Evolutionary conservation across 768 basidiomycete species (phyloP).

Genomic region (Gloeophyllum trabeum): DNA sequence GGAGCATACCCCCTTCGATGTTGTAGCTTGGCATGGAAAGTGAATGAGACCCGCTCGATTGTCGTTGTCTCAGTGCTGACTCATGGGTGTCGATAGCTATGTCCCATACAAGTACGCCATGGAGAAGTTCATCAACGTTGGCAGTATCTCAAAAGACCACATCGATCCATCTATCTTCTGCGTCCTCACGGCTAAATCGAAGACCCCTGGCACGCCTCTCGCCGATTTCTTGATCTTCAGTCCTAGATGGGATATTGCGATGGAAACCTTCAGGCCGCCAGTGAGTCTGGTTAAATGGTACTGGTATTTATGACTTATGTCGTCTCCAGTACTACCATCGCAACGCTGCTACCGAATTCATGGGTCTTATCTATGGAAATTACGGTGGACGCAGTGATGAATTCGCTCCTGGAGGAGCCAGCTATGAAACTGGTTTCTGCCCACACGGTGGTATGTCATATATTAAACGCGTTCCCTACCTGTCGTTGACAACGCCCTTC

Average conservation of each 20-base stretch:
- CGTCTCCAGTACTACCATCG: slow-evolving; percentile 46
- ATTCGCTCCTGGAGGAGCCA: slow-evolving; percentile 51
- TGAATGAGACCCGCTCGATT: slow-evolving; percentile 15
- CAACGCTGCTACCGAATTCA: slow-evolving; percentile 51
- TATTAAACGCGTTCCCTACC: not conserved
- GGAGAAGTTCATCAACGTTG: slow-evolving; percentile 53
- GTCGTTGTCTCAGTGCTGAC: not conserved
- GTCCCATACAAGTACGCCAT: slow-evolving; percentile 58
- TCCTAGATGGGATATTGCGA: slow-evolving; percentile 53
- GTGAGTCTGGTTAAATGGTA: slow-evolving; percentile 17
- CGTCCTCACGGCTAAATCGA: slow-evolving; percentile 55
- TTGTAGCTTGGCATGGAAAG: slow-evolving; percentile 66
- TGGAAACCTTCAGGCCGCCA: slow-evolving; percentile 47
- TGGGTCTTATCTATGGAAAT: slow-evolving; percentile 52
- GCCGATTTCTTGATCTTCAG: slow-evolving; percentile 58
- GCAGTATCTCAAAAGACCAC: slow-evolving; percentile 57
- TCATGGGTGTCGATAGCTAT: slow-evolving; percentile 26
- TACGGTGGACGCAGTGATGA: slow-evolving; percentile 55
- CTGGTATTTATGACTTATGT: not conserved
- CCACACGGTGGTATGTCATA: slow-evolving; percentile 43
- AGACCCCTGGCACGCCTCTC: slow-evolving; percentile 43
- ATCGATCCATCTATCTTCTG: slow-evolving; percentile 63
- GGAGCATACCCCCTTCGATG: slow-evolving; percentile 61
- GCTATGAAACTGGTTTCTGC: slow-evolving; percentile 53
- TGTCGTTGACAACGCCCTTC: not conserved